Percentiles rank a stretch among this genome's conserved stretches.
Conservation (phyloP, 2,329 filamentous ascomycete species). For the Dothideomycetidae sp. region DNA sequence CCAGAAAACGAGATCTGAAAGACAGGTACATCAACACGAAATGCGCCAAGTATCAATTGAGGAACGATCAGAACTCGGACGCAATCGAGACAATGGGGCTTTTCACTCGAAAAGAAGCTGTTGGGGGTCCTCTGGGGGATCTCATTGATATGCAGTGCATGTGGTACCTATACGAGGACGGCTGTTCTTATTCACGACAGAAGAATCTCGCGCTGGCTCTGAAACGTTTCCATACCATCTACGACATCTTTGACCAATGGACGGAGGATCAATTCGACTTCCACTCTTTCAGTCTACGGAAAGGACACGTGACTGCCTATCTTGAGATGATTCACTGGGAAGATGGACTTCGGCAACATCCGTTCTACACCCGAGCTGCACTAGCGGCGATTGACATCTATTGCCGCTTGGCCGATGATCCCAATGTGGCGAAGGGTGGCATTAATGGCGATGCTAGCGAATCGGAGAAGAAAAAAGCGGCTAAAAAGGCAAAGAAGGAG, state of each 20-base stretch:
- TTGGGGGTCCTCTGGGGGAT: slow-evolving; percentile 76
- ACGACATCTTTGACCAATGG: slow-evolving; percentile 93
- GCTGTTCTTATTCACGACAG: slow-evolving; percentile 72
- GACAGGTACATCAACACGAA: slow-evolving; percentile 99
- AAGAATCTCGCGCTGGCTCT: slow-evolving; percentile 72
- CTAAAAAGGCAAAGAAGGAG: slow-evolving; percentile 62
- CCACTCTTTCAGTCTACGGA: slow-evolving; percentile 91
- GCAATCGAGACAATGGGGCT: slow-evolving; percentile 80
- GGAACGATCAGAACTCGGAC: slow-evolving; percentile 78
- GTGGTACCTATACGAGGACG: slow-evolving; percentile 94
- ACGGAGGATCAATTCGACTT: slow-evolving; percentile 98
- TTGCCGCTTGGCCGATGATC: slow-evolving; percentile 61
- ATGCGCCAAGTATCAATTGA: slow-evolving; percentile 87
- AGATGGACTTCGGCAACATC: slow-evolving; percentile 77
- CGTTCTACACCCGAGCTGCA: slow-evolving; percentile 78
- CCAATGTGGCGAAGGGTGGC: slow-evolving; percentile 46
- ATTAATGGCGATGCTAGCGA: slow-evolving; percentile 63
- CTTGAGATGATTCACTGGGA: slow-evolving; percentile 96
- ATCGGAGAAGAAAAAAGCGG: slow-evolving; percentile 60
- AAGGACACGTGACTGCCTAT: slow-evolving; percentile 89
- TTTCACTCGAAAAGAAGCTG: slow-evolving; percentile 83
- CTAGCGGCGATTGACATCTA: slow-evolving; percentile 71
- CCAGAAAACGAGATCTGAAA: slow-evolving; percentile 69
- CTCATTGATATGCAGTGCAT: slow-evolving; percentile 97
- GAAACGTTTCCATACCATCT: slow-evolving; percentile 79